A percentile compares a stretch with the other conserved stretches of the same genome.
Conservation (phyloP, 371 early-diverging fungal genomes). For the Lichtheimia hyalospora region DNA sequence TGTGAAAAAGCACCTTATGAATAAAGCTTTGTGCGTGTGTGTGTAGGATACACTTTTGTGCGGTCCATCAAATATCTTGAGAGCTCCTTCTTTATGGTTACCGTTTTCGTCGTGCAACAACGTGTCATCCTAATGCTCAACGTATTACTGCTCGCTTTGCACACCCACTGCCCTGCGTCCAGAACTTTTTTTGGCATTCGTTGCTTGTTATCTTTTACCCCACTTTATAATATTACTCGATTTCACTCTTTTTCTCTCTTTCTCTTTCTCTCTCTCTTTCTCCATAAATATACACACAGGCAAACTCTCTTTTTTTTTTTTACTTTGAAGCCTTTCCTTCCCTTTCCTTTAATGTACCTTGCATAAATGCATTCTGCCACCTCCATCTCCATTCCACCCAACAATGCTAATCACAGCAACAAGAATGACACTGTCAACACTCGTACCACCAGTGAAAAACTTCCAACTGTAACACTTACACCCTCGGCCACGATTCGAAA, state of each 20-base stretch:
- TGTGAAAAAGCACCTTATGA: no score
- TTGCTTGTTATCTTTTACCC: no score
- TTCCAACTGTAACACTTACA: slow-evolving; percentile 18
- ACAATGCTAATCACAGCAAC: slow-evolving; percentile 1
- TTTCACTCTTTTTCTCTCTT: slow-evolving; percentile 2
- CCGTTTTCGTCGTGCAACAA: slow-evolving; percentile 13
- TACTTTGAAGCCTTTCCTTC: slow-evolving; percentile 3
- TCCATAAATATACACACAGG: neutral
- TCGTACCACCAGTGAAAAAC: neutral
- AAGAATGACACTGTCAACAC: neutral
- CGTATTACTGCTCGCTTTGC: slow-evolving; percentile 6
- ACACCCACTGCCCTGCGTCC: slow-evolving; percentile 6
- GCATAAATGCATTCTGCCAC: slow-evolving; percentile 9
- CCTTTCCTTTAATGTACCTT: slow-evolving; percentile 10
- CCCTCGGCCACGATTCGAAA: slow-evolving; percentile 44
- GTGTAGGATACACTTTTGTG: no score
- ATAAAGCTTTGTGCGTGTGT: no score
- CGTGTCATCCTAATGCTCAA: slow-evolving; percentile 14
- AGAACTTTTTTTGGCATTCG: slow-evolving; percentile 12
- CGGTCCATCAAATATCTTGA: no score
- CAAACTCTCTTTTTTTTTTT: neutral
- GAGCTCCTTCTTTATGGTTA: slow-evolving; percentile 1
- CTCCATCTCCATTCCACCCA: slow-evolving; percentile 1
- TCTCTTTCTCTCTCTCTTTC: neutral
- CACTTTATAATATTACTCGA: neutral